phyloP scores from a whole-genome alignment of 1,139 yeast genomes.

The Protomyces pachydermus region DNA sequence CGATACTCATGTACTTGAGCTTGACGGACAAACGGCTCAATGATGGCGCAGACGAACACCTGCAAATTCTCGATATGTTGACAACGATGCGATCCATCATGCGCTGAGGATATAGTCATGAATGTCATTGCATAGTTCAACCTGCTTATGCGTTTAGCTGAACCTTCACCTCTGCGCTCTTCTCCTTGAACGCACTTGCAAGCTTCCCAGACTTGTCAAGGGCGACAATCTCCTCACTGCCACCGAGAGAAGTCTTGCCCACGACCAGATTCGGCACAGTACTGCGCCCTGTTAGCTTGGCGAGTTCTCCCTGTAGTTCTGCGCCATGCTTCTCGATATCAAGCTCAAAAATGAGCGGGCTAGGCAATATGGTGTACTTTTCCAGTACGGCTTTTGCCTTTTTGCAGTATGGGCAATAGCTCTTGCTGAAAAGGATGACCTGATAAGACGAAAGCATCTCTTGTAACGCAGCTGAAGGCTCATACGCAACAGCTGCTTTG shows the following conservation, averaged over 20 bases:
- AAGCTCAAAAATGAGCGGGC: constrained; percentile 69
- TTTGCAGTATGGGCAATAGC: constrained; percentile 57
- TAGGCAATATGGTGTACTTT: constrained; percentile 67
- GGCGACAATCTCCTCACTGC: constrained; percentile 70
- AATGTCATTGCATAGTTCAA: neutral
- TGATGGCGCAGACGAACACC: constrained; percentile 86
- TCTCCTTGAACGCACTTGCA: constrained; percentile 35
- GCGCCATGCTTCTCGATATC: constrained; percentile 68
- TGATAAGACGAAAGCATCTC: constrained; percentile 4
- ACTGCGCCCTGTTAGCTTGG: constrained; percentile 74
- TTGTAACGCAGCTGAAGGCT: constrained; percentile 2
- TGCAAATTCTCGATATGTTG: constrained; percentile 60
- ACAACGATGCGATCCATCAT: constrained; percentile 14
- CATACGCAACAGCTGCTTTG: neutral
- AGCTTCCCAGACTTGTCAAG: constrained; percentile 57
- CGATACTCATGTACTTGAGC: constrained; percentile 60
- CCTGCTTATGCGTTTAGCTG: neutral
- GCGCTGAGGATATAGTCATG: neutral
- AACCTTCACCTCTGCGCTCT: neutral
- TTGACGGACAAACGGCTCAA: constrained; percentile 69
- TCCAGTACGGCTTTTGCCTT: constrained; percentile 63
- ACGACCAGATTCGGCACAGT: constrained; percentile 93
- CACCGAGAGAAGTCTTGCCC: constrained; percentile 88
- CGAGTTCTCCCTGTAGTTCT: constrained; percentile 74
- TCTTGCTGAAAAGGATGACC: constrained; percentile 18